phyloP scores from a whole-genome alignment of 108 stramenopile genomes.

The Phaeodactylum tricornutum region DNA sequence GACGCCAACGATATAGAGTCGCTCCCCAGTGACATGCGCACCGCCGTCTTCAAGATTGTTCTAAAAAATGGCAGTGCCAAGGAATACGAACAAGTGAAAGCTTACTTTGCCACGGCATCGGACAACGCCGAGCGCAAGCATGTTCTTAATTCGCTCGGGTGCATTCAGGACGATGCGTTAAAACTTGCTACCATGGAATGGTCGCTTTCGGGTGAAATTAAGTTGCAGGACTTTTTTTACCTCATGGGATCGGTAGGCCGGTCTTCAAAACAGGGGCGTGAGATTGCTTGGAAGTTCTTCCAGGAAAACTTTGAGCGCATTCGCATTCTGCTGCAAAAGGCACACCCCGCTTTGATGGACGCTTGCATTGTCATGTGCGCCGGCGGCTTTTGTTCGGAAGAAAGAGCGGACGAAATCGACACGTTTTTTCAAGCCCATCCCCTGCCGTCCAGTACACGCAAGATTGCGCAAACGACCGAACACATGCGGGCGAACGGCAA shows the following conservation, averaged over 20 bases:
- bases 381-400: constrained; percentile 66
- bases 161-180: constrained; percentile 44
- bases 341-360: constrained; percentile 82
- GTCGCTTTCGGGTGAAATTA: constrained; percentile 84
- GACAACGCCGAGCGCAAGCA: constrained; percentile 81
- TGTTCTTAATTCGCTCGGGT: constrained; percentile 66
- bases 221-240: constrained; percentile 98
- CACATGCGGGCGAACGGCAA: constrained; percentile 72
- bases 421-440: constrained; percentile 76
- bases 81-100: constrained; percentile 76
- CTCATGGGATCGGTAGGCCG: constrained; percentile 74
- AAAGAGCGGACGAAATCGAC: constrained; percentile 88
- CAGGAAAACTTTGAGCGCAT: constrained; percentile 73
- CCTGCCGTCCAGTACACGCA: constrained; percentile 66
- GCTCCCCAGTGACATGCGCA: constrained; percentile 84
- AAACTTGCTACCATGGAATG: constrained; percentile 82
- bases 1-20: constrained; percentile 56
- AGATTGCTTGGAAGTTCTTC: constrained; percentile 86
- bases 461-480: constrained; percentile 81
- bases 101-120: constrained; percentile 50
- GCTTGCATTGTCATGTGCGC: constrained; percentile 79
- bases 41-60: constrained; percentile 83
- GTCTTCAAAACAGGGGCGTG: constrained; percentile 64
- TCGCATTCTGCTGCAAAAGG: constrained; percentile 78
- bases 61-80: constrained; percentile 72